phyloP scores from a whole-genome alignment of 805 yeast genomes.

The Candida jianshihensis region DNA sequence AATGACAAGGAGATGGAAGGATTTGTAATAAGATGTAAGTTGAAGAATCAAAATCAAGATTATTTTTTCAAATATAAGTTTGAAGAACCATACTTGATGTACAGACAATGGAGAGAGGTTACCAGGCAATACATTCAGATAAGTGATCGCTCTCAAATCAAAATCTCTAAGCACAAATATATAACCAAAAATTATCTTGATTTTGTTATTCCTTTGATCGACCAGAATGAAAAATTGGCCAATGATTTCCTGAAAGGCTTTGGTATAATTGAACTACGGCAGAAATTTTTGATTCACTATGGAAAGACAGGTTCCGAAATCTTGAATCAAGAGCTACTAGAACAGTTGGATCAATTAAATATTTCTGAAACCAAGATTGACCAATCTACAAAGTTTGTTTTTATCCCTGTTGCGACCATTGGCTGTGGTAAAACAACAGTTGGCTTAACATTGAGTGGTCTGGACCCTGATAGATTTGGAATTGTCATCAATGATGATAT shows the following conservation, averaged over 20 bases:
- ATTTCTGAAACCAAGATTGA: constrained; percentile 29
- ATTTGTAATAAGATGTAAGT: constrained; percentile 73
- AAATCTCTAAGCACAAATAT: constrained; percentile 45
- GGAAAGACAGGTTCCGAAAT: constrained; percentile 57
- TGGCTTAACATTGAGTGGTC: constrained; percentile 45
- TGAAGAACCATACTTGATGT: constrained; percentile 90
- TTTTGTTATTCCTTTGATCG: constrained; percentile 54
- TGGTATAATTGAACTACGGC: constrained; percentile 71
- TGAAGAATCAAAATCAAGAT: constrained; percentile 20
- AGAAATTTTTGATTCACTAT: constrained; percentile 47
- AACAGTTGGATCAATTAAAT: constrained; percentile 32
- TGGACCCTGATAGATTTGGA: constrained; percentile 55
- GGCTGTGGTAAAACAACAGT: constrained; percentile 96
- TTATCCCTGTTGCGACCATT: constrained; percentile 81
- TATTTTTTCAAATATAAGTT: constrained; percentile 90
- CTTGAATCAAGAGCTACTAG: constrained; percentile 35
- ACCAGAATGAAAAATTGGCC: constrained; percentile 37
- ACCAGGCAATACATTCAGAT: constrained; percentile 49
- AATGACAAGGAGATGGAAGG: constrained; percentile 80
- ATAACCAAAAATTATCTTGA: constrained; percentile 63
- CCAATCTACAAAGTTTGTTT: constrained; percentile 43
- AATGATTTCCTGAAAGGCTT: constrained; percentile 45
- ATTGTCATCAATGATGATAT: constrained; percentile 81
- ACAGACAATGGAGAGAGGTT: constrained; percentile 84
- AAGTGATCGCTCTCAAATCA: constrained; percentile 26